These are phyloP conservation scores for Viridothelium virens DNA, from an alignment of 495 filamentous ascomycete species.

Conservation along the genomic window DNA sequence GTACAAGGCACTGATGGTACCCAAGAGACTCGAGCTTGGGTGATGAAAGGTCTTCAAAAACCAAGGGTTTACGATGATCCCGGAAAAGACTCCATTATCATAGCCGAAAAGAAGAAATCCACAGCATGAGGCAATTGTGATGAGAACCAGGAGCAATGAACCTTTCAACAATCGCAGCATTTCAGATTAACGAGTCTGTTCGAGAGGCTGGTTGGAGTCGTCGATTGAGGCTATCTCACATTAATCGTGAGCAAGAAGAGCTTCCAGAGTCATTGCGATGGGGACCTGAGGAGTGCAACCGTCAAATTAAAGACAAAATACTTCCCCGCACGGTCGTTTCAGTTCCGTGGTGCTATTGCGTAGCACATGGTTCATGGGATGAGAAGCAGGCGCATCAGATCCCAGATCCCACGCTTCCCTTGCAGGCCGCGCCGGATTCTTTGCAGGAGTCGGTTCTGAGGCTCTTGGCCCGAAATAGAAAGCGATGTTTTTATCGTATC, in stretches of 20 bases:
- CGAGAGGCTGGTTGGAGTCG: background rate
- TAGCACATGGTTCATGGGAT: slow-evolving; percentile 3
- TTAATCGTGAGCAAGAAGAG: no score
- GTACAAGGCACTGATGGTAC: slow-evolving; percentile 58
- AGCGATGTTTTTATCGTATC: no score
- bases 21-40: slow-evolving; percentile 36
- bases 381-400: no score
- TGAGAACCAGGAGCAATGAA: background rate
- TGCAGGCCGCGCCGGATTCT: no score
- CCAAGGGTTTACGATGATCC: slow-evolving; percentile 20
- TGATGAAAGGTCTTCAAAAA: slow-evolving; percentile 23
- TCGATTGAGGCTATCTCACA: no score
- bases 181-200: background rate
- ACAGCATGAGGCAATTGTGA: background rate
- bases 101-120: slow-evolving; percentile 22
- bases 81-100: slow-evolving; percentile 29
- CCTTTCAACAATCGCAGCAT: background rate
- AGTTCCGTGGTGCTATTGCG: background rate
- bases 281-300: no score
- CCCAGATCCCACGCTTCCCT: no score
- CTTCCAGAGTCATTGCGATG: no score
- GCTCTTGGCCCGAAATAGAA: no score
- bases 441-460: no score
- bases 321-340: background rate
- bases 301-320: background rate